These are phyloP conservation scores for Coix lacrymajobi DNA, from an alignment of 176 grass and related monocot genomes.

Conservation along the genomic window DNA sequence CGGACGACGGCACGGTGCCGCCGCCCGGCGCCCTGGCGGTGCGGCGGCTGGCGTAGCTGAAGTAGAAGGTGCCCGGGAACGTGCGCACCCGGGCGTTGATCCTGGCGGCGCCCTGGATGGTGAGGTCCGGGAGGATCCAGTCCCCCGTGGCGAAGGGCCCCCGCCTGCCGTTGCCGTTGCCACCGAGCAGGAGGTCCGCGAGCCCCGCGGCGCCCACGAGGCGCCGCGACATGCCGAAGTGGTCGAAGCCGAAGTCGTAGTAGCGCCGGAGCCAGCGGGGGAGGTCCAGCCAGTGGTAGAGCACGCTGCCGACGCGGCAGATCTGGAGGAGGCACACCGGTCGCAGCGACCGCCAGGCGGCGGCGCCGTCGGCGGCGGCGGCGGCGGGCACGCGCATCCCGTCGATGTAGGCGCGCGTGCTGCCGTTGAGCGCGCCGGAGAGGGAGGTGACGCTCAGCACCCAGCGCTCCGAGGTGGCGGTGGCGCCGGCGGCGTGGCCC, in stretches of 20 bases:
- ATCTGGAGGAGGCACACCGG: constrained; percentile 49
- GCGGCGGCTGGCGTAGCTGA: constrained; percentile 65
- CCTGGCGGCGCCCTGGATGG: constrained; percentile 47
- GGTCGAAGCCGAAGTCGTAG: constrained; percentile 83
- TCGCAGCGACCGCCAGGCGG: constrained; percentile 41
- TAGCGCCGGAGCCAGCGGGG: constrained; percentile 58
- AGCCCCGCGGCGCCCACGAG: constrained; percentile 17
- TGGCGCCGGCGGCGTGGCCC: constrained; percentile 27
- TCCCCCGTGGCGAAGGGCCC: constrained; percentile 71
- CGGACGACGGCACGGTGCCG: constrained; percentile 38
- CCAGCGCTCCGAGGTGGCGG: constrained; percentile 54
- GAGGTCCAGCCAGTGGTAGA: constrained; percentile 76
- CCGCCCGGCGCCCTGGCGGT: not conserved
- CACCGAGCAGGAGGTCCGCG: not conserved
- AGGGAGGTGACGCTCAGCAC: constrained; percentile 75
- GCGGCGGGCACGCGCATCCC: constrained; percentile 4
- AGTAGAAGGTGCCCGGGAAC: constrained; percentile 72
- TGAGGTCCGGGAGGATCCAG: constrained; percentile 79
- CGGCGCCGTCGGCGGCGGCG: not conserved
- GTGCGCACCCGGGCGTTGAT: constrained; percentile 42
- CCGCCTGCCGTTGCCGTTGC: not conserved
- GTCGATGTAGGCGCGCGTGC: constrained; percentile 63
- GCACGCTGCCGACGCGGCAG: constrained; percentile 37
- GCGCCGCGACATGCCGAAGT: constrained; percentile 55
- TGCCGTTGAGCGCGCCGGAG: constrained; percentile 78